phyloP scores from a whole-genome alignment of 2,329 filamentous ascomycete species.

The Aureobasidium sp. region DNA sequence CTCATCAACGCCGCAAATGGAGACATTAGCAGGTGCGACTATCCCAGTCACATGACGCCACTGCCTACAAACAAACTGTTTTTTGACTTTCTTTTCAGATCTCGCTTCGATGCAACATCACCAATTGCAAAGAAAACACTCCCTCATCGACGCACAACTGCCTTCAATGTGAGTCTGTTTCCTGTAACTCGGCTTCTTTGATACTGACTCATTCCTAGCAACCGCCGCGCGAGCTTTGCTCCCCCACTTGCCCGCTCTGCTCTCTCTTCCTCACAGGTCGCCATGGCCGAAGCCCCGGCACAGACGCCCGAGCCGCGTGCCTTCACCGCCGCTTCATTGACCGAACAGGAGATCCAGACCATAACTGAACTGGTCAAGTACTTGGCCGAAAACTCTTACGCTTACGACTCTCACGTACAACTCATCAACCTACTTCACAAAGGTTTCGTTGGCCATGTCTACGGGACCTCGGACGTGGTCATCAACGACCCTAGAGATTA shows the following conservation, averaged over 20 bases:
- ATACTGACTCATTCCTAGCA: not conserved
- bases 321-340: slow-evolving; percentile 37
- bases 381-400: slow-evolving; percentile 42
- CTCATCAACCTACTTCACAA: slow-evolving; percentile 44
- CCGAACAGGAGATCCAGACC: slow-evolving; percentile 36
- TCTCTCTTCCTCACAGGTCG: slow-evolving; percentile 38
- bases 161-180: slow-evolving; percentile 14
- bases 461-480: slow-evolving; percentile 20
- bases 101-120: slow-evolving; percentile 43
- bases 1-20: slow-evolving; percentile 42
- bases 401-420: slow-evolving; percentile 42
- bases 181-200: slow-evolving; percentile 12
- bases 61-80: not conserved
- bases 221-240: slow-evolving; percentile 22
- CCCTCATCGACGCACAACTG: slow-evolving; percentile 5
- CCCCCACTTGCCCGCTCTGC: slow-evolving; percentile 34
- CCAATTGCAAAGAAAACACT: slow-evolving; percentile 29
- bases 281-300: slow-evolving; percentile 41
- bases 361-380: slow-evolving; percentile 39
- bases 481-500: slow-evolving; percentile 33
- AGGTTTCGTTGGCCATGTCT: slow-evolving; percentile 38
- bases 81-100: slow-evolving; percentile 28
- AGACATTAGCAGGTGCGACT: slow-evolving; percentile 39
- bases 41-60: slow-evolving; percentile 1
- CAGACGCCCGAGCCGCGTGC: slow-evolving; percentile 36